A percentile compares a stretch with the other conserved stretches of the same genome.
phyloP scores from a whole-genome alignment of 495 filamentous ascomycete genomes.

The Penicillium alfredii region DNA sequence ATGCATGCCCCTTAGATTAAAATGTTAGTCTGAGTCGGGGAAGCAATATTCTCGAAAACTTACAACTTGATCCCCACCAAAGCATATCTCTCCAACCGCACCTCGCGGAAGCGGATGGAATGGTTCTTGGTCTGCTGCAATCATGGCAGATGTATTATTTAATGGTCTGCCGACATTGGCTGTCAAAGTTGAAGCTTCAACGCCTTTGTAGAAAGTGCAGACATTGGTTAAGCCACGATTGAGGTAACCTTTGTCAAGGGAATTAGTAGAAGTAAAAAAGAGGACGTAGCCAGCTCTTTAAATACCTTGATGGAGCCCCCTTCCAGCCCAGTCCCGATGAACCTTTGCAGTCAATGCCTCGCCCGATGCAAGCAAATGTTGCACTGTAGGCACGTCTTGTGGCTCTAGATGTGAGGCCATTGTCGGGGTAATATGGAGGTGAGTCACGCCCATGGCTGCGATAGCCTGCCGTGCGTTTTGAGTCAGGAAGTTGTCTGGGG shows the following conservation, averaged over 20 bases:
- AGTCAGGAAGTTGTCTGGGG: constrained; percentile 57
- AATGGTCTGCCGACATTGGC: constrained; percentile 62
- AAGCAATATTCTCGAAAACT: constrained; percentile 2
- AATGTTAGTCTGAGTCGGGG: not conserved
- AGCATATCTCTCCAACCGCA: constrained; percentile 72
- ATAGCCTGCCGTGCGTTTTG: constrained; percentile 57
- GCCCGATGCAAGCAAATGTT: constrained; percentile 64
- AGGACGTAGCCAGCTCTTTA: not conserved
- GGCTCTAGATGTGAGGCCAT: constrained; percentile 64
- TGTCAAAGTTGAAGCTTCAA: constrained; percentile 36
- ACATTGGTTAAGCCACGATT: constrained; percentile 71
- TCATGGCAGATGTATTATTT: constrained; percentile 64
- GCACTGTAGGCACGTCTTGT: constrained; percentile 53
- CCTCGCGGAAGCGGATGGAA: constrained; percentile 53
- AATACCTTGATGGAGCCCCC: constrained; percentile 58
- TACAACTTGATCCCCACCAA: constrained; percentile 73
- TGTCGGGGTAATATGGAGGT: constrained; percentile 72
- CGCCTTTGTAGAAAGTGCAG: constrained; percentile 53
- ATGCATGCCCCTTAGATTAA: not conserved
- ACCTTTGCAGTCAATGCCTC: constrained; percentile 65
- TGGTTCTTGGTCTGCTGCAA: constrained; percentile 41
- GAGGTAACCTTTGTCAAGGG: constrained; percentile 69
- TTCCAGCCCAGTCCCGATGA: constrained; percentile 57
- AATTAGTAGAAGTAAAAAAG: too few relatives aligned
- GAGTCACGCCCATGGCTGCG: constrained; percentile 54